Evolutionary conservation across 345 rosid species (phyloP), one percentile per base, ranked within the genome.

Genomic region (Gossypium anomalum): DNA sequence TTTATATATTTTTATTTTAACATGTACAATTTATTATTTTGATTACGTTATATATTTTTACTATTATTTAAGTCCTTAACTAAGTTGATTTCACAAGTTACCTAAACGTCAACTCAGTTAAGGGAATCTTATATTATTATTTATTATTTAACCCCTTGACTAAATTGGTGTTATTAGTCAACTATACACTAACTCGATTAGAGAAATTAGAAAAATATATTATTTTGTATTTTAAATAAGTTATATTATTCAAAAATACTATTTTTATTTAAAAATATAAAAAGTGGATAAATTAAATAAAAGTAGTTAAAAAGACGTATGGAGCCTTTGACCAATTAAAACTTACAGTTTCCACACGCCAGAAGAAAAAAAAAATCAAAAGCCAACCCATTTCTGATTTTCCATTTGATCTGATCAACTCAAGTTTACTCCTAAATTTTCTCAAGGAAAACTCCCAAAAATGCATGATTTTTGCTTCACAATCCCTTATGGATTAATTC

Each of bases 391-490:
- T 60, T 60, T 20, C 61, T 44, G 75, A 22, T 47, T n/a, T 25
- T 49, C 4, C 22, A 16, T 61, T 74, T 71, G 74, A 66, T 78
- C 76, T 65, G 76, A 20, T 19, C 67, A 56, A 53, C 27, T 58
- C 48, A 67, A 47, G 56, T 67, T 22, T 23, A 22, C 71, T 23
- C 56, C 23, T 78, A 43, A 27, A 52, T 34, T 78, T 71, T 81
- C 65, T 73, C 73, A 49, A 74, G 13, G 4, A 19, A 63, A 20
- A 43, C 0, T 55, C 9, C 47, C 68, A 29, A 79, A 78, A 77
- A 90, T 93, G 98, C 94, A 93, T 78, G 98, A 95, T 83, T 95
- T 95, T 86, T 95, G 99, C 88, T 86, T 93, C 85, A 93, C 98
- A 69, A 89, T 93, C 87, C 99, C 99, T 29, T 95, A 95, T 75